These are phyloP conservation scores for Fusarium sp. DNA, from an alignment of 2,329 filamentous ascomycete species.

Conservation along the genomic window DNA sequence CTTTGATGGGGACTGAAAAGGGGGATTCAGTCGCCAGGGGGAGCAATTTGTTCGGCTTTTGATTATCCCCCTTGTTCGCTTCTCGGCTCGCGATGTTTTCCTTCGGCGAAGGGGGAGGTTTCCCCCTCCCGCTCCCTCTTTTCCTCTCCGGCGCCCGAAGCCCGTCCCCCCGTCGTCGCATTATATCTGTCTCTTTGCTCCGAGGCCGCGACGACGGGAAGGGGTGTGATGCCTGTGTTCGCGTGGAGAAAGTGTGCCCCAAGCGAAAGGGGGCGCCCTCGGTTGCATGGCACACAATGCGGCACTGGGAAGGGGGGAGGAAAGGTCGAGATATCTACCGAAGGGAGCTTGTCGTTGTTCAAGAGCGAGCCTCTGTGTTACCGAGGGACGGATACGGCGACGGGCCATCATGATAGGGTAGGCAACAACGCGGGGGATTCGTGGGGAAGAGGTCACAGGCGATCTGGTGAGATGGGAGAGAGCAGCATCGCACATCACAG, in stretches of 20 bases:
- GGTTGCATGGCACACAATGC: constrained; percentile 9
- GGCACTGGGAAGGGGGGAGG: background rate
- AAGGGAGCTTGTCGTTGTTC: constrained; percentile 9
- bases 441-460: background rate
- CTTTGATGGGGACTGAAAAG: background rate
- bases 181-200: constrained; percentile 23
- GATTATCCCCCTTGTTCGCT: constrained; percentile 1
- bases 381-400: background rate
- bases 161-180: background rate
- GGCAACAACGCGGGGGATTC: background rate
- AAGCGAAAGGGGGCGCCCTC: background rate
- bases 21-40: background rate
- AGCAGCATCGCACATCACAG: background rate
- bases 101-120: background rate
- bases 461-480: constrained; percentile 12
- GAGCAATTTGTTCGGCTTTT: background rate
- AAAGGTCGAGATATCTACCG: constrained; percentile 31
- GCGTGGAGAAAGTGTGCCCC: background rate
- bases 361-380: constrained; percentile 21
- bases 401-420: background rate
- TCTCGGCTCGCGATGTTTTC: background rate
- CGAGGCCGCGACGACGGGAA: constrained; percentile 6
- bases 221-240: background rate
- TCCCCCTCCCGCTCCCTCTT: too few species aligned
- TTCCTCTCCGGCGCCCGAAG: background rate